Percentiles rank a stretch among this genome's conserved stretches.
These are phyloP conservation scores for Pseudocercospora crystallina DNA, from an alignment of 2,329 filamentous ascomycete species.

Conservation along the genomic window DNA sequence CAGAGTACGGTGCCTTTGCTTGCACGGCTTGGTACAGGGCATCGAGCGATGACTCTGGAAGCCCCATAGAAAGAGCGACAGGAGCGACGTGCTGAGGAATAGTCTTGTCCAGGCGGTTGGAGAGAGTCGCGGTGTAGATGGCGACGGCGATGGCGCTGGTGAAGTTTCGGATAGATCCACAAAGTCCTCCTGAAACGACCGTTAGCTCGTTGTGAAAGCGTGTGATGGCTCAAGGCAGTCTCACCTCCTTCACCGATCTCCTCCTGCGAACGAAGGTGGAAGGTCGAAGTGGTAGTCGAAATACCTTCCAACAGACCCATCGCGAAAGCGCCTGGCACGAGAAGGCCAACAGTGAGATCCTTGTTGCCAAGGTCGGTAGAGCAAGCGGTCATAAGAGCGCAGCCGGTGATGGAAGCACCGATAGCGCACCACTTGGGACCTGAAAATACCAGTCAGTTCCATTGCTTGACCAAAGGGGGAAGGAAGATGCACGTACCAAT, in stretches of 20 bases:
- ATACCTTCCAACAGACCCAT: conserved; percentile 1
- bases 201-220: neutral
- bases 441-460: too few species aligned
- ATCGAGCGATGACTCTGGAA: conserved; percentile 10
- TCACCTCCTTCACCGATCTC: conserved; percentile 15
- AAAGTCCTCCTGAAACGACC: neutral
- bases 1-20: neutral
- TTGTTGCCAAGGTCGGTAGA: neutral
- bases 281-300: neutral
- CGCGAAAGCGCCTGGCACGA: neutral
- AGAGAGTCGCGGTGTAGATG: conserved; percentile 38
- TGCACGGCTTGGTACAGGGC: conserved; percentile 4
- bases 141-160: conserved; percentile 39
- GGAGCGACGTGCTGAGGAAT: conserved; percentile 11
- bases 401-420: neutral
- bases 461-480: too few species aligned
- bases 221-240: too few species aligned
- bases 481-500: neutral
- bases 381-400: conserved; percentile 1
- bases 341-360: conserved; percentile 1
- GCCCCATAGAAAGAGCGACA: conserved; percentile 10
- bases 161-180: conserved; percentile 7
- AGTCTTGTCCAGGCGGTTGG: conserved; percentile 15
- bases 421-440: conserved; percentile 1
- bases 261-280: conserved; percentile 1